Base-by-base conservation (phyloP, 371 early-diverging fungal genomes). In the Nematocida sp. region DNA sequence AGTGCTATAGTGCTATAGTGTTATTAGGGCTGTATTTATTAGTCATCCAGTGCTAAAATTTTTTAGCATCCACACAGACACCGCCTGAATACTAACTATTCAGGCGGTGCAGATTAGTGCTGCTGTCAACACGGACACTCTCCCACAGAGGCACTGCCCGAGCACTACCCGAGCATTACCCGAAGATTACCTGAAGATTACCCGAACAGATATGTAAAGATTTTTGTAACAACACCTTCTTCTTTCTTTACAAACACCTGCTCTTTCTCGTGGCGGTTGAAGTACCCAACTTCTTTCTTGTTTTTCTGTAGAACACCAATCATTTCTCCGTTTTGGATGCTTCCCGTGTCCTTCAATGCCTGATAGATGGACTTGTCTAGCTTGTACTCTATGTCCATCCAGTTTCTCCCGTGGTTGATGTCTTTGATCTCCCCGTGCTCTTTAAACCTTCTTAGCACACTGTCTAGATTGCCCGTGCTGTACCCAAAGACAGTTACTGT, bases 331-430 rank as follows among this genome's bases (percentile, higher is more conserved):
- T 80, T 80, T 23, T 80, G 37, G 15, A 63, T 75, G 1, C 13
- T 5, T 0, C 52, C 65, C 51, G 76, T 80, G 13, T 79, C 53
- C 25, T 48, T 41, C 11, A 78, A 51, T 15, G 74, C 67, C 46
- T 27, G 50, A 13, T 64, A 62, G 23, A 77, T 64, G 21, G 46
- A 27, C 5, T 76, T 76, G 17, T 76, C 67, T 32, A 56, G 49
- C 29, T 78, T 76, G 49, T 56, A 77, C 34, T 66, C 48, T 31
- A 83, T 80, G 63, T 78, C 75, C 38, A 83, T 60, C 76, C 77
- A 83, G 53, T 83, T 83, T 43, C 65, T 76, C 32, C 83, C 83
- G 37, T 83, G 66, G 58, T 78, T 80, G 21, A 78, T 79, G 17
- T 76, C 65, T 31, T 76, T 51, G 7, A 83, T 53, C 25, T 64